Evolutionary conservation across 2,329 filamentous ascomycete genomes (phyloP).

Genomic region (Ascochyta lentis): DNA sequence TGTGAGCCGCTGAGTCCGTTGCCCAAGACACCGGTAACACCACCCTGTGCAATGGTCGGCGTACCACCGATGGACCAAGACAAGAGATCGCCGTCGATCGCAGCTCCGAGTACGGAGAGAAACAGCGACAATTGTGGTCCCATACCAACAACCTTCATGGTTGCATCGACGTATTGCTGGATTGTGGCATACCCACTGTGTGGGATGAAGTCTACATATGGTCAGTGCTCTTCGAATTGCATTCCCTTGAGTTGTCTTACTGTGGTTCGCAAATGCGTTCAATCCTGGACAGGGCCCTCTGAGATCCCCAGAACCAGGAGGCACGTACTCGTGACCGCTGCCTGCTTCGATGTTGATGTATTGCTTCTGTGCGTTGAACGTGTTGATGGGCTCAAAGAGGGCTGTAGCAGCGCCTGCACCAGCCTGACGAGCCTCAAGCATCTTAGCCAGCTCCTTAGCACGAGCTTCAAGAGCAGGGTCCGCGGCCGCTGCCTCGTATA

Average conservation of each 20-base stretch:
- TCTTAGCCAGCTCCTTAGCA: slow-evolving; percentile 22
- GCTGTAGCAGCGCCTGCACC: slow-evolving; percentile 29
- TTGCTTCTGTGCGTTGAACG: slow-evolving; percentile 28
- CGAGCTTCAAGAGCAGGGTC: slow-evolving; percentile 26
- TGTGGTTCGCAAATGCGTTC: slow-evolving; percentile 35
- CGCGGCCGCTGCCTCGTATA: slow-evolving; percentile 28
- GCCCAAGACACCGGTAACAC: slow-evolving; percentile 24
- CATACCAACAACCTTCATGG: slow-evolving; percentile 31
- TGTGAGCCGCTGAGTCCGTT: slow-evolving; percentile 31
- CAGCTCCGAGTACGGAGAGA: slow-evolving; percentile 26
- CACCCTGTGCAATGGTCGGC: slow-evolving; percentile 28
- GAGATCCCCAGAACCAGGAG: slow-evolving; percentile 32
- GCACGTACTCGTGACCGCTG: slow-evolving; percentile 32
- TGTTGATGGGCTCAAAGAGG: slow-evolving; percentile 29
- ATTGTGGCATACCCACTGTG: slow-evolving; percentile 31
- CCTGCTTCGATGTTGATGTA: slow-evolving; percentile 27
- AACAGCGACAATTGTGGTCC: slow-evolving; percentile 21
- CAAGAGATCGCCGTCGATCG: slow-evolving; percentile 29
- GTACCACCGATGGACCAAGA: slow-evolving; percentile 33
- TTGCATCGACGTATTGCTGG: slow-evolving; percentile 30
- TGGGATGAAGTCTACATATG: slow-evolving; percentile 25
- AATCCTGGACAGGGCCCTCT: slow-evolving; percentile 35
- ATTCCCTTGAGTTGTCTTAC: slow-evolving; percentile 7
- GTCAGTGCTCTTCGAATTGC: background rate
- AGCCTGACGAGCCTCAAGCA: slow-evolving; percentile 22